phyloP scores from a whole-genome alignment of 768 basidiomycete genomes.

The Leccinum longicurvipes region DNA sequence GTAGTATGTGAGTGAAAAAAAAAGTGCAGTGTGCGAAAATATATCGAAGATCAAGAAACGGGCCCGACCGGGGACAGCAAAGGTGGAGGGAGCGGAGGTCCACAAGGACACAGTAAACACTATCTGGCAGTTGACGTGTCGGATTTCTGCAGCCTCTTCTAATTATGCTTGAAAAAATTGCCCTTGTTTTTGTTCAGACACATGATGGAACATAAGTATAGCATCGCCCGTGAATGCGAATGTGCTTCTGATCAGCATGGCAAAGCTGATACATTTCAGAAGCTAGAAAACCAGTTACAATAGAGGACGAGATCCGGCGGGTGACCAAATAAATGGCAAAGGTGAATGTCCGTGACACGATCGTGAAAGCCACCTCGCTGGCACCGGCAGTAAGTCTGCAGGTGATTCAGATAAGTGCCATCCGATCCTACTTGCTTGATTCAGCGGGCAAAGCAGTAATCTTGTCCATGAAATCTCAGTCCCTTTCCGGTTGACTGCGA shows the following conservation, averaged over 20 bases:
- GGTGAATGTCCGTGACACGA: constrained; percentile 56
- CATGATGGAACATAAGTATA: constrained; percentile 42
- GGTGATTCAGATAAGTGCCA: too few relatives aligned
- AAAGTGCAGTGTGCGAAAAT: too few relatives aligned
- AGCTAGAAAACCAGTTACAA: constrained; percentile 31
- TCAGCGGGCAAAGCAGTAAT: constrained; percentile 34
- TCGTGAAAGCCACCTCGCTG: constrained; percentile 63
- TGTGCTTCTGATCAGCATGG: constrained; percentile 55
- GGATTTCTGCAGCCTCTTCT: constrained; percentile 40
- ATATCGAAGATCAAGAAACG: too few relatives aligned
- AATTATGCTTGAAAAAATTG: constrained; percentile 57
- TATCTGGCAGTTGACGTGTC: too few relatives aligned
- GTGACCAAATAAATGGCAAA: constrained; percentile 46
- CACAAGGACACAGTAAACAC: too few relatives aligned
- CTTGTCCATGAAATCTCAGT: constrained; percentile 42
- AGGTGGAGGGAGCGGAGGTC: too few relatives aligned
- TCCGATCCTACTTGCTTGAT: constrained; percentile 22
- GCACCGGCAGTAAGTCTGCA: constrained; percentile 49
- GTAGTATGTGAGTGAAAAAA: too few relatives aligned
- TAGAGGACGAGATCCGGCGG: constrained; percentile 15
- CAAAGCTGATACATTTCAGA: constrained; percentile 41
- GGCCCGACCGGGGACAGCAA: too few relatives aligned
- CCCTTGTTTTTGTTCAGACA: constrained; percentile 60
- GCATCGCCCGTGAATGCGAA: constrained; percentile 58
- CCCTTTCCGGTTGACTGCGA: constrained; percentile 49